phyloP scores from a whole-genome alignment of 352 stramenopile species.

The Thalassiosira mediterranea region DNA sequence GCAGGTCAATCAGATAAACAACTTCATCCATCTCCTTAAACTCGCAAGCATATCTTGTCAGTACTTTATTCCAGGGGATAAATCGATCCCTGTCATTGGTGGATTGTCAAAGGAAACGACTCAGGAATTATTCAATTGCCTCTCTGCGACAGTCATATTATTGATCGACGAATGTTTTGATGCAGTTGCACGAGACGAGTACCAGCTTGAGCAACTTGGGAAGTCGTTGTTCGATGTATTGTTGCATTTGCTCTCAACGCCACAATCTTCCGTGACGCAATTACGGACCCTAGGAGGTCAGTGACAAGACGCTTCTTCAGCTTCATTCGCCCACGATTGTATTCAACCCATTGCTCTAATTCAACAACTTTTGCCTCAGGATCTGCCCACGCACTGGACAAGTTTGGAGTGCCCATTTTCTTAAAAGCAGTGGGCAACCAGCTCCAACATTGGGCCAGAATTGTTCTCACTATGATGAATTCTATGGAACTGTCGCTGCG shows the following conservation, averaged over 20 bases:
- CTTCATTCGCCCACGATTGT: not conserved
- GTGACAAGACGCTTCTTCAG: slow-evolving; percentile 3
- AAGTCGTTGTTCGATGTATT: slow-evolving; percentile 76
- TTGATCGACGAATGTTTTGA: slow-evolving; percentile 76
- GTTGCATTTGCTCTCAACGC: slow-evolving; percentile 73
- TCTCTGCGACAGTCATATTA: slow-evolving; percentile 76
- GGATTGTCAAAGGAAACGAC: slow-evolving; percentile 57
- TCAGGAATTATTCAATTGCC: slow-evolving; percentile 82
- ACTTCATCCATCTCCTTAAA: slow-evolving; percentile 72
- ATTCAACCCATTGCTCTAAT: not conserved
- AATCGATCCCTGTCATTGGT: slow-evolving; percentile 36
- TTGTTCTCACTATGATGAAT: slow-evolving; percentile 82
- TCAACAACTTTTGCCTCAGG: slow-evolving; percentile 12
- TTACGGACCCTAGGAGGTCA: slow-evolving; percentile 73
- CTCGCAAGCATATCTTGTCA: slow-evolving; percentile 72
- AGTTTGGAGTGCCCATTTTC: slow-evolving; percentile 77
- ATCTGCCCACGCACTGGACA: slow-evolving; percentile 68
- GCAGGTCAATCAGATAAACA: slow-evolving; percentile 62
- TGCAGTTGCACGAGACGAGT: slow-evolving; percentile 42
- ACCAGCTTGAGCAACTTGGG: slow-evolving; percentile 63
- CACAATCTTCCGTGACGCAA: slow-evolving; percentile 79
- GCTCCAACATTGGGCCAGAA: slow-evolving; percentile 78
- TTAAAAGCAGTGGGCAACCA: slow-evolving; percentile 54
- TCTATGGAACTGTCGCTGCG: slow-evolving; percentile 75
- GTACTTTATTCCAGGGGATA: slow-evolving; percentile 61